Conservation (phyloP, 257 asterid species). For the Solanum arcanum region DNA sequence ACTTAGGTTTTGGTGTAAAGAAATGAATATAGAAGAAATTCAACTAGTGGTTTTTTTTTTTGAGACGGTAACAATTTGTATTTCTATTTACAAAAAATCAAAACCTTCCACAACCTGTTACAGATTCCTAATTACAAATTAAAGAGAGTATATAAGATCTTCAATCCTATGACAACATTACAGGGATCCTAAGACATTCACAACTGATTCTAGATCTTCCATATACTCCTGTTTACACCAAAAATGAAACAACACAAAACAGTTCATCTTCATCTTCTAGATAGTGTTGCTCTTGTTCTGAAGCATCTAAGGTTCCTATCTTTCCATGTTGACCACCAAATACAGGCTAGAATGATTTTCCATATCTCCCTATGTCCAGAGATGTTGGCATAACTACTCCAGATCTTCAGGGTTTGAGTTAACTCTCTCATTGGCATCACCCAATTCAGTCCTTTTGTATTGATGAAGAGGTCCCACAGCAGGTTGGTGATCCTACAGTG, state of each 20-base stretch:
- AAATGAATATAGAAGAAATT: not conserved
- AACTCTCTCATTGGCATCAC: not conserved
- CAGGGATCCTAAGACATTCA: not conserved
- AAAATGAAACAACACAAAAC: not conserved
- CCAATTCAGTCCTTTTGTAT: not conserved
- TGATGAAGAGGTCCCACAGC: not conserved
- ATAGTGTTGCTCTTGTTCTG: not conserved
- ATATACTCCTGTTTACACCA: not conserved
- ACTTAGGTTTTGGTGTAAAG: not conserved
- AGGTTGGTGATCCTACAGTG: not conserved
- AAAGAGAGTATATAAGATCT: not conserved
- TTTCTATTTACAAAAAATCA: not conserved
- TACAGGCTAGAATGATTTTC: not conserved
- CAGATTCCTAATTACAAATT: not conserved
- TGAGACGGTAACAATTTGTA: not conserved
- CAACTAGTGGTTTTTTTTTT: not conserved
- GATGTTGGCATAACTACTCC: not conserved
- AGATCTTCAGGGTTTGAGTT: not conserved
- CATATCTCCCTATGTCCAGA: not conserved
- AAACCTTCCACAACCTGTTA: not conserved
- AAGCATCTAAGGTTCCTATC: not conserved
- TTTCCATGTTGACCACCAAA: not conserved
- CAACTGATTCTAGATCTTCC: not conserved
- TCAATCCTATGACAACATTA: not conserved
- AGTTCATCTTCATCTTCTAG: not conserved